A percentile compares a stretch with the other conserved stretches of the same genome.
These are phyloP conservation scores for Pythium pyrilobum DNA, from an alignment of 352 stramenopile species.

Conservation along the genomic window DNA sequence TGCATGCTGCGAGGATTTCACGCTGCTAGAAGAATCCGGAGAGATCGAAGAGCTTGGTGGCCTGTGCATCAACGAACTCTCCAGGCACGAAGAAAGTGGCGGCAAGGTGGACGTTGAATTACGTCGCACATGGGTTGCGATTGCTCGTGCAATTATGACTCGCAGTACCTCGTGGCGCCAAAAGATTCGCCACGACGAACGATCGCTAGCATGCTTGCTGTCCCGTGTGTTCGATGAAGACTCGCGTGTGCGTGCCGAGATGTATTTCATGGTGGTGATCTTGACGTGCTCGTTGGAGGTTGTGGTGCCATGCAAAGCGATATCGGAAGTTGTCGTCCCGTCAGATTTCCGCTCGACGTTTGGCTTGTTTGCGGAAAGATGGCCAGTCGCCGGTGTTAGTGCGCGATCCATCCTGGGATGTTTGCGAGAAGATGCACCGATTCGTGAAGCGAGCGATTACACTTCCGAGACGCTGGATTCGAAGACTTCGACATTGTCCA, in stretches of 20 bases:
- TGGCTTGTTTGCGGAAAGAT: conserved; percentile 8
- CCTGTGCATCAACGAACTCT: conserved; percentile 5
- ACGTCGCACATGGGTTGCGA: neutral
- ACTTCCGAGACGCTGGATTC: too few relatives aligned
- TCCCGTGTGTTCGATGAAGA: conserved; percentile 39
- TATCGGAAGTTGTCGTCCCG: neutral
- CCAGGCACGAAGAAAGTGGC: neutral
- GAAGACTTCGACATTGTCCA: too few relatives aligned
- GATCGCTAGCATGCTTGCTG: neutral
- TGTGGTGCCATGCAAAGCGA: neutral
- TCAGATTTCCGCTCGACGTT: conserved; percentile 9
- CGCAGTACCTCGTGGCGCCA: conserved; percentile 31
- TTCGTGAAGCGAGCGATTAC: too few relatives aligned
- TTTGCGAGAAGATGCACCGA: too few relatives aligned
- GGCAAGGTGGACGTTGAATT: neutral
- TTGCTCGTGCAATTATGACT: conserved; percentile 36
- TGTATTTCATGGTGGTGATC: conserved; percentile 59
- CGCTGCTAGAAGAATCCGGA: conserved; percentile 30
- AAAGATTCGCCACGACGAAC: conserved; percentile 19
- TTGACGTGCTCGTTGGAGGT: conserved; percentile 44
- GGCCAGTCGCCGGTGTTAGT: neutral
- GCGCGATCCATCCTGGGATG: neutral
- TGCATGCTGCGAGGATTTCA: conserved; percentile 17
- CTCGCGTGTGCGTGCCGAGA: conserved; percentile 34
- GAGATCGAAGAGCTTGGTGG: conserved; percentile 28